Conservation (phyloP, 495 filamentous ascomycete genomes). For the Viridothelium virens region DNA sequence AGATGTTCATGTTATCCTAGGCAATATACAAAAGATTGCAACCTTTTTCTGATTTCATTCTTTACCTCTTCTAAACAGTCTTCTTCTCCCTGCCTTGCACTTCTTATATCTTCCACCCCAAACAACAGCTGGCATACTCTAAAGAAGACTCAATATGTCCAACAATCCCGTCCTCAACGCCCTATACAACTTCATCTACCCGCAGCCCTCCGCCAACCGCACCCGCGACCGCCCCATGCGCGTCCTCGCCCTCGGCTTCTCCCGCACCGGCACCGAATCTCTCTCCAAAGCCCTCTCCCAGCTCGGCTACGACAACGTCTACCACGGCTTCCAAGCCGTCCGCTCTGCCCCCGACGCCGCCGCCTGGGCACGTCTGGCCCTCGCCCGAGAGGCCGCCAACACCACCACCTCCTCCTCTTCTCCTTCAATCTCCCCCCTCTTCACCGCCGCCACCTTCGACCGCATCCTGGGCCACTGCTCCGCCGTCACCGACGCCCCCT, state of each 20-base stretch:
- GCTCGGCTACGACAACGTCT: constrained; percentile 31
- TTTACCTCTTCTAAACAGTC: neutral
- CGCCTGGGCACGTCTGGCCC: constrained; percentile 19
- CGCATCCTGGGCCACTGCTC: constrained; percentile 16
- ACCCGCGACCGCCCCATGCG: constrained; percentile 26
- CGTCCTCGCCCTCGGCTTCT: constrained; percentile 29
- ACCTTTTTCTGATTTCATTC: neutral
- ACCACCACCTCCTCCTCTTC: constrained; percentile 6
- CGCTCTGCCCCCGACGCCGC: neutral
- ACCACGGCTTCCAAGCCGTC: constrained; percentile 29
- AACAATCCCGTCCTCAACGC: neutral
- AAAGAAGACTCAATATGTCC: neutral
- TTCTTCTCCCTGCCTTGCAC: no score
- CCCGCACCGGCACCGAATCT: constrained; percentile 32
- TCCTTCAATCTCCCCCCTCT: neutral
- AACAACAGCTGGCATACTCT: neutral
- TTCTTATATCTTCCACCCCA: no score
- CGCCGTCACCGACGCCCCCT: constrained; percentile 15
- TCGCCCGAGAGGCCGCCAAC: constrained; percentile 16
- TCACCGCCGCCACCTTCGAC: constrained; percentile 13
- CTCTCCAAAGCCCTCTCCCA: constrained; percentile 25
- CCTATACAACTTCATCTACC: constrained; percentile 14
- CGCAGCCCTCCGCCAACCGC: constrained; percentile 4
- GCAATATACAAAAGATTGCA: neutral
- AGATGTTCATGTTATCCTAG: no score